Base-by-base conservation (phyloP, 2,329 filamentous ascomycete genomes). In the Alternaria metachromatica region DNA sequence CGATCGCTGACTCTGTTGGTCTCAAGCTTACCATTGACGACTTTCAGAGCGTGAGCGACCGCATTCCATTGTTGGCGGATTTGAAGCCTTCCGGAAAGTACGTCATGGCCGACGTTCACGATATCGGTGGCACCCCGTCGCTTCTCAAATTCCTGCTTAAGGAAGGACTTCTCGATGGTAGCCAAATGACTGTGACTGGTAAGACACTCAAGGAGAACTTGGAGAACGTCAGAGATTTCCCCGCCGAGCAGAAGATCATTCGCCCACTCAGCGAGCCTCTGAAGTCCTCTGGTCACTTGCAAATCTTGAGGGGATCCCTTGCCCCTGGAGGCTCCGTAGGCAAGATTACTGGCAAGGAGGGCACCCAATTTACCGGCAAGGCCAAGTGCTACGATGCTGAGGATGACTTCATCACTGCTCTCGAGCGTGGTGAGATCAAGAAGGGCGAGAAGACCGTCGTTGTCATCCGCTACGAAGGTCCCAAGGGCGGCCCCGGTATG, bases 331-430 rank as follows among this genome's bases (percentile, higher is more conserved):
- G 90, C 54, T 87, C 85, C 65, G 90, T 93, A 2, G 90, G 89
- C 49, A 93, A 93, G 81, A 93, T 93, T 76, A 93, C 90, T 3
- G 90, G 90, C 46, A 92, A 93, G 79, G 90, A 93, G 80, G 90
- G 90, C 21, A 85, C 87, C 12, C 74, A 82, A 9, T 93, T 93
- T 80, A 87, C 84, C 2, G 90, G 90, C 54, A 91, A 89, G 74
- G 90, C 90, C 3, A 88, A 88, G 68, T 89, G 90, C 70, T 93
- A 89, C 78, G 88, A 93, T 73, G 84, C 84, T 20, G 90, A 93
- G 78, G 89, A 92, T 67, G 84, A 86, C 64, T 92, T 93, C 81
- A 88, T 92, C 71, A 76, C 82, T 33, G 89, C 90, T 2, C 85
- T 93, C 26, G 90, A 92, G 79, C 81, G 82, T 41, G 88, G 88